These are phyloP conservation scores for Pyrenophora teres DNA, from an alignment of 2,329 filamentous ascomycete species.

Conservation along the genomic window DNA sequence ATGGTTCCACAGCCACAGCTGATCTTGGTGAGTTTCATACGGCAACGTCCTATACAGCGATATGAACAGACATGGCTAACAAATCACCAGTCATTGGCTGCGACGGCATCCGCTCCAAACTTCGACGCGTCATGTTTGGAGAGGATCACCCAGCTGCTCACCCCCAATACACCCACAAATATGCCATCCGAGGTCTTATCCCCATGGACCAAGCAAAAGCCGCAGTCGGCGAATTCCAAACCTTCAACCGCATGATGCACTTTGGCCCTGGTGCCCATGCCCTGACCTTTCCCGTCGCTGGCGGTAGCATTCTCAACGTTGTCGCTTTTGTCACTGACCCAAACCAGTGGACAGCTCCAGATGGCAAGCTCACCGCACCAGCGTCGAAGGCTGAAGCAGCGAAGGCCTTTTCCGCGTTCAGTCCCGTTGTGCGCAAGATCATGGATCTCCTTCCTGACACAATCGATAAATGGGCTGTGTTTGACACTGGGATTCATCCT, in stretches of 20 bases:
- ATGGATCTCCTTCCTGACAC: conserved; percentile 13
- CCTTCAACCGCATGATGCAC: conserved; percentile 22
- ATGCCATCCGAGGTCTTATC: conserved; percentile 25
- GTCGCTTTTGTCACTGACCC: conserved; percentile 20
- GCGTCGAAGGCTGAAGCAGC: conserved; percentile 11
- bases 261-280: conserved; percentile 20
- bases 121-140: conserved; percentile 12
- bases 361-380: conserved; percentile 6
- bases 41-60: neutral
- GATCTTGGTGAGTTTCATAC: conserved; percentile 20
- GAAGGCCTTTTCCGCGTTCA: conserved; percentile 6
- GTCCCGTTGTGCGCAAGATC: conserved; percentile 9
- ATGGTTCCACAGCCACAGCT: conserved; percentile 31
- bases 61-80: neutral
- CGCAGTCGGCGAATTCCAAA: conserved; percentile 35
- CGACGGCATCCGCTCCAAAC: conserved; percentile 51
- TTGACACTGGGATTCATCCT: conserved; percentile 19
- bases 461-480: conserved; percentile 20
- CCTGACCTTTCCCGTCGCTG: conserved; percentile 21
- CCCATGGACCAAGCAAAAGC: conserved; percentile 43
- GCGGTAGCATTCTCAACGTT: conserved; percentile 17
- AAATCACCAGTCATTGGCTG: conserved; percentile 48
- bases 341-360: conserved; percentile 10
- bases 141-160: conserved; percentile 4
- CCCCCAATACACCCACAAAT: conserved; percentile 23